Conservation (phyloP, 805 yeast genomes). For the Candida krabiensis region DNA sequence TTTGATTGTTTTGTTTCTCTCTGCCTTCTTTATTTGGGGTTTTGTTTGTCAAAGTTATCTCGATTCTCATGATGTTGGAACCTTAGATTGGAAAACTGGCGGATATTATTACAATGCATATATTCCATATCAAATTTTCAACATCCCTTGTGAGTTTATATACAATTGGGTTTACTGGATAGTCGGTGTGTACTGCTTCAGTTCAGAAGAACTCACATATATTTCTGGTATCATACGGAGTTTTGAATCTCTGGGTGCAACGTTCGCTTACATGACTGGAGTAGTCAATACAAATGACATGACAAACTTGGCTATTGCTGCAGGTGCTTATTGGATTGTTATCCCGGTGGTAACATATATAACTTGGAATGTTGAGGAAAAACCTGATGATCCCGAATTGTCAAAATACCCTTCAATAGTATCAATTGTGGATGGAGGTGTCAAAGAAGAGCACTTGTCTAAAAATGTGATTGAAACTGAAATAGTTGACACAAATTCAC, state of each 20-base stretch:
- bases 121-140: conserved; percentile 25
- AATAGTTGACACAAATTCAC: no score
- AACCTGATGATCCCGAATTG: no score
- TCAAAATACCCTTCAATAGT: no score
- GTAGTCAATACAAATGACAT: conserved; percentile 24
- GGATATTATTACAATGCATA: conserved; percentile 16
- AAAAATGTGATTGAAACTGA: no score
- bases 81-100: conserved; percentile 22
- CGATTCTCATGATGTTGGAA: conserved; percentile 4
- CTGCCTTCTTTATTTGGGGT: conserved; percentile 22
- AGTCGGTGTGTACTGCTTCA: conserved; percentile 22
- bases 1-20: conserved; percentile 5
- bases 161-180: conserved; percentile 30
- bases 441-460: no score
- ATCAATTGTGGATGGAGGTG: no score
- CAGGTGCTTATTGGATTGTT: no score
- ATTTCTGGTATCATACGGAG: conserved; percentile 24
- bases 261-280: conserved; percentile 22
- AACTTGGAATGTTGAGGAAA: no score
- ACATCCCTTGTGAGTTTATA: conserved; percentile 20
- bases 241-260: conserved; percentile 24
- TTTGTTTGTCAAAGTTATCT: conserved; percentile 14
- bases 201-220: conserved; percentile 20
- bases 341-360: no score
- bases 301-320: conserved; percentile 26